Percentiles rank a stretch among this genome's conserved stretches.
phyloP scores from a whole-genome alignment of 2,329 filamentous ascomycete genomes.

The Curvularia verruculosa region DNA sequence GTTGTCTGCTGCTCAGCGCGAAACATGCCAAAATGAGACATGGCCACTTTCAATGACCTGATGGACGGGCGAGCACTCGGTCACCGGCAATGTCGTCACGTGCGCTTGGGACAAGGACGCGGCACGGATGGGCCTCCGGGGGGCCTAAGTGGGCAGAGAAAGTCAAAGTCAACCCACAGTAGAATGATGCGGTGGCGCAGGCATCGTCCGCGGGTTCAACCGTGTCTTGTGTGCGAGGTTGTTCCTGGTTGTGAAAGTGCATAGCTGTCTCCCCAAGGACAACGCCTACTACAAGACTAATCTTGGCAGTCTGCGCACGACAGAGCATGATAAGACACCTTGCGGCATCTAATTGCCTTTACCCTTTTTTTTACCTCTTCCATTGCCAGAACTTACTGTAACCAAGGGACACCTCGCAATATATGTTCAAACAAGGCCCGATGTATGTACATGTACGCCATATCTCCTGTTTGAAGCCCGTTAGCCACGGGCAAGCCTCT shows the following conservation, averaged over 20 bases:
- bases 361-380: no score
- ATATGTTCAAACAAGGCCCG: neutral
- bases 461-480: neutral
- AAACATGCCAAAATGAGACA: slow-evolving; percentile 11
- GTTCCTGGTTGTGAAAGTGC: slow-evolving; percentile 4
- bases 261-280: neutral
- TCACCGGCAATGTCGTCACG: slow-evolving; percentile 8
- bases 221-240: slow-evolving; percentile 8
- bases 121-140: slow-evolving; percentile 13
- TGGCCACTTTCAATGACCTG: slow-evolving; percentile 2
- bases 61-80: slow-evolving; percentile 6
- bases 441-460: slow-evolving; percentile 6
- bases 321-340: neutral
- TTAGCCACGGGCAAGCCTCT: slow-evolving; percentile 4
- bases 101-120: slow-evolving; percentile 1
- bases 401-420: slow-evolving; percentile 1
- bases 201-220: slow-evolving; percentile 12
- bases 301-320: neutral
- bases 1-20: neutral
- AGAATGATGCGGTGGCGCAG: slow-evolving; percentile 9
- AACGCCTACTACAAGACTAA: neutral
- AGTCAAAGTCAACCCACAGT: neutral
- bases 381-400: neutral
- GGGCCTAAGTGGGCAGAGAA: neutral
- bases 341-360: no score